A percentile compares a stretch with the other conserved stretches of the same genome.
These are phyloP conservation scores for Phytophthora constricta DNA, from an alignment of 352 stramenopile species.

Conservation along the genomic window DNA sequence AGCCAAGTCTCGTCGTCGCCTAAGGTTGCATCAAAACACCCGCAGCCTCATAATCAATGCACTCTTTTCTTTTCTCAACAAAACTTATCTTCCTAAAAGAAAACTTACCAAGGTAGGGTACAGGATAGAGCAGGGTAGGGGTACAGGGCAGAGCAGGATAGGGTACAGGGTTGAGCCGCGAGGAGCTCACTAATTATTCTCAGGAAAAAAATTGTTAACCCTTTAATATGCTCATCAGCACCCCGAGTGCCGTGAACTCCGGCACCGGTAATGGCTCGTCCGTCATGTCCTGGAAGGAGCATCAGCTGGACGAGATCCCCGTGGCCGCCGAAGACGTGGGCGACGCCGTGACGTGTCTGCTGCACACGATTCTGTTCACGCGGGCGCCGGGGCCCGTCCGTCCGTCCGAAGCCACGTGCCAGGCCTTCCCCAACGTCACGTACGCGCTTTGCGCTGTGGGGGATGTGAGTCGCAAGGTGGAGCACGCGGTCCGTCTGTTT, in stretches of 20 bases:
- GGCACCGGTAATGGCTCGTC: neutral
- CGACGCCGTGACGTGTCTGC: conserved; percentile 69
- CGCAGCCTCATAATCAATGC: too few species aligned
- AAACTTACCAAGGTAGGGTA: neutral
- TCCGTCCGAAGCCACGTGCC: conserved; percentile 77
- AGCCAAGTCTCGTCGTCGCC: too few species aligned
- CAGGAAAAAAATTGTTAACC: too few species aligned
- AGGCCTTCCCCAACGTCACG: conserved; percentile 75
- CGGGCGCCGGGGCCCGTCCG: conserved; percentile 73
- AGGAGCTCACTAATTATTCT: too few species aligned
- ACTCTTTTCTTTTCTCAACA: too few species aligned
- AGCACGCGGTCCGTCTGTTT: conserved; percentile 66
- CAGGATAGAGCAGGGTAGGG: neutral
- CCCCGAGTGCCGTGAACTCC: conserved; percentile 12
- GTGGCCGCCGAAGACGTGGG: conserved; percentile 62
- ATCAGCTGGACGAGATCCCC: conserved; percentile 69
- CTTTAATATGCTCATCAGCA: too few species aligned
- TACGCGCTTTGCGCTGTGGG: conserved; percentile 82
- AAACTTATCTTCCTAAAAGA: too few species aligned
- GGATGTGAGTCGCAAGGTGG: conserved; percentile 82
- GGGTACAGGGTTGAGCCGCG: neutral
- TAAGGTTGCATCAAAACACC: too few species aligned
- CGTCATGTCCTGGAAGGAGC: conserved; percentile 55
- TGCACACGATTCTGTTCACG: conserved; percentile 87
- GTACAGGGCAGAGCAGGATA: neutral